phyloP scores from a whole-genome alignment of 2,329 filamentous ascomycete genomes.

The Tricladium varicosporioides region DNA sequence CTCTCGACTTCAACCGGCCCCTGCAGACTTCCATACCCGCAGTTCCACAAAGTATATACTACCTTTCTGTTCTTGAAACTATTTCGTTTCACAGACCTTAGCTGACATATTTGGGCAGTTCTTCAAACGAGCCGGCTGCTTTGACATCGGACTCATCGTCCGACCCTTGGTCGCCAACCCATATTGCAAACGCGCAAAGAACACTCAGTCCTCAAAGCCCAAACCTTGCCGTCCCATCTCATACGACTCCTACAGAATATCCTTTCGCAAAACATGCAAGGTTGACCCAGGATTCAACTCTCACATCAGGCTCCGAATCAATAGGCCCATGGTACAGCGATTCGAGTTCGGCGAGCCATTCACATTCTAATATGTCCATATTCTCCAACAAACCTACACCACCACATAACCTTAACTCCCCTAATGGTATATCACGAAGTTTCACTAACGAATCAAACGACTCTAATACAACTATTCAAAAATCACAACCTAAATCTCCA shows the following conservation, averaged over 20 bases:
- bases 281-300: conserved; percentile 29
- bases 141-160: conserved; percentile 20
- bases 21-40: conserved; percentile 3
- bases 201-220: conserved; percentile 21
- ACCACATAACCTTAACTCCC: conserved; percentile 28
- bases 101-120: conserved; percentile 23
- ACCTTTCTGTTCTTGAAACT: conserved; percentile 13
- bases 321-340: conserved; percentile 30
- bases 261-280: conserved; percentile 29
- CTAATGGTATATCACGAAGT: conserved; percentile 22
- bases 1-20: conserved; percentile 15
- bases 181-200: conserved; percentile 7
- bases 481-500: conserved; percentile 45
- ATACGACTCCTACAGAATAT: conserved; percentile 13
- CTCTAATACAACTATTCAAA: conserved; percentile 28
- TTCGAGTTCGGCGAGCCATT: conserved; percentile 25
- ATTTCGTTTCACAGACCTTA: conserved; percentile 13
- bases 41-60: conserved; percentile 14
- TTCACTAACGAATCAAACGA: conserved; percentile 29
- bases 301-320: conserved; percentile 29
- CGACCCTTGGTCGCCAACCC: conserved; percentile 15
- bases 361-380: conserved; percentile 34
- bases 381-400: conserved; percentile 34
- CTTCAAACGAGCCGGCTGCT: conserved; percentile 24
- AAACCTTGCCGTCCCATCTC: conserved; percentile 25